Evolutionary conservation across 768 basidiomycete genomes (phyloP).

Genomic region (Rhodotorula graminis): DNA sequence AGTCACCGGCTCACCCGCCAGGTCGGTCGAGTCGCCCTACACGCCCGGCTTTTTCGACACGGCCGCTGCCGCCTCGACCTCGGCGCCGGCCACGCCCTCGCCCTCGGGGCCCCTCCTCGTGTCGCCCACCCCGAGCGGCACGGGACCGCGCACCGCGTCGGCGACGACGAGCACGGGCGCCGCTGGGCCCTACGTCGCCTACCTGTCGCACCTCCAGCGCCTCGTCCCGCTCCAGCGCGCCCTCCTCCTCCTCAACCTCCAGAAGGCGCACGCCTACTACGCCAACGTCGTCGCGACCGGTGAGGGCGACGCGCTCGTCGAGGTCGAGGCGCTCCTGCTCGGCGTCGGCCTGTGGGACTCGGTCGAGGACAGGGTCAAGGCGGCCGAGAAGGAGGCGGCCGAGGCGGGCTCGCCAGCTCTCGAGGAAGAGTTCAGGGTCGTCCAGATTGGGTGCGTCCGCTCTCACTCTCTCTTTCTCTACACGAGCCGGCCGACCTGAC

Average conservation of each 20-base stretch:
- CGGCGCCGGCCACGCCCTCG: no score
- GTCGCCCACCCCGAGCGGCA: no score
- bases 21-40: background rate
- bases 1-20: background rate
- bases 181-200: constrained; percentile 4
- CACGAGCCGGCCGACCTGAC: background rate
- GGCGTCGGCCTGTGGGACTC: background rate
- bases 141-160: no score
- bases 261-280: constrained; percentile 33
- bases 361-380: constrained; percentile 4
- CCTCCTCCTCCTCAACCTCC: constrained; percentile 33
- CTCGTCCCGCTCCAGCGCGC: constrained; percentile 35
- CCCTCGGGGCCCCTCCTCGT: no score
- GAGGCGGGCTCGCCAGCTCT: background rate
- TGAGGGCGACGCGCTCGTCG: background rate
- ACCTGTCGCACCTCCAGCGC: constrained; percentile 20
- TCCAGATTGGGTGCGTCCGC: constrained; percentile 21
- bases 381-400: background rate
- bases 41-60: background rate
- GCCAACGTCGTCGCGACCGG: background rate
- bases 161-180: background rate
- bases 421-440: constrained; percentile 19
- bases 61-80: background rate
- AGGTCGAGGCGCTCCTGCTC: constrained; percentile 6
- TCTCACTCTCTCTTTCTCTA: background rate